Conservation (phyloP, 2,329 filamentous ascomycete species). For the Chaetomiaceae sp. region DNA sequence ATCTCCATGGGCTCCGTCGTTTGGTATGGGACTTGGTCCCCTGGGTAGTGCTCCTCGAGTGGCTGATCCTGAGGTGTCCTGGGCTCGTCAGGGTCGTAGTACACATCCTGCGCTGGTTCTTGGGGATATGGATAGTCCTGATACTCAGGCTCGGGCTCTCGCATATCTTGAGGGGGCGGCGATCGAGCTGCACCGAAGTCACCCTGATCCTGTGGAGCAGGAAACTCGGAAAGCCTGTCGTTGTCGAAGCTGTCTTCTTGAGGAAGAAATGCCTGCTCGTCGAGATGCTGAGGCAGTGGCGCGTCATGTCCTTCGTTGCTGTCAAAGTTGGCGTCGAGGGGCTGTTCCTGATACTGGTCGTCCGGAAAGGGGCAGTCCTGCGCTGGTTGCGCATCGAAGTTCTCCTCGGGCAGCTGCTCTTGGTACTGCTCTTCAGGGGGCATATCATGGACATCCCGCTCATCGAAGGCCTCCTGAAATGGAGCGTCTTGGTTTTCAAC, state of each 20-base stretch:
- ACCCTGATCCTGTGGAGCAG: background rate
- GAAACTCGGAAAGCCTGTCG: constrained; percentile 1
- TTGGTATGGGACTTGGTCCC: constrained; percentile 6
- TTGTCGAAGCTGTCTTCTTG: background rate
- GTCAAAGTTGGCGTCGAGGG: background rate
- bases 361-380: background rate
- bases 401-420: background rate
- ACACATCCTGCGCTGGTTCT: constrained; percentile 1
- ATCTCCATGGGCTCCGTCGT: constrained; percentile 9
- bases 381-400: background rate
- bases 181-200: background rate
- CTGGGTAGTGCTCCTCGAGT: background rate
- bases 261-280: background rate
- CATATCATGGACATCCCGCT: background rate
- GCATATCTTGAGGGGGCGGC: background rate
- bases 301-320: background rate
- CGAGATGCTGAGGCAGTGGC: background rate
- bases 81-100: background rate
- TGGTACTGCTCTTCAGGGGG: background rate
- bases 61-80: background rate
- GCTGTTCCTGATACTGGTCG: background rate
- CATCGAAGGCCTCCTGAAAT: background rate
- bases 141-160: background rate
- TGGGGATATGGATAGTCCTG: background rate
- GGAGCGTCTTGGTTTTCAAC: no score